Conservation (phyloP, 257 asterid genomes). For the Gynochthodes officinalis region DNA sequence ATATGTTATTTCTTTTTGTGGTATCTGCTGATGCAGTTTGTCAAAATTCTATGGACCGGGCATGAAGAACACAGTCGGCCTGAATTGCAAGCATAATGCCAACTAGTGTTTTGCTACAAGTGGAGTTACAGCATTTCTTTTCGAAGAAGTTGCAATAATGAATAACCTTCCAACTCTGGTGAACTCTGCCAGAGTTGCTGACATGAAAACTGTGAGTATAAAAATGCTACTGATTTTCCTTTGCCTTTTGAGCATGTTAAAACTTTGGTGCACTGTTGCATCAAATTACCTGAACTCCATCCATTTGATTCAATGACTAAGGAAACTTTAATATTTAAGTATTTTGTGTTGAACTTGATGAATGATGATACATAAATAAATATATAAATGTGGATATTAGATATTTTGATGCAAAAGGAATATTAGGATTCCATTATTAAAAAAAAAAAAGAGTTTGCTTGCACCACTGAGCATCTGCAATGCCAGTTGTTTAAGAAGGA, state of each 20-base stretch:
- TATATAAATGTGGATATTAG: neutral
- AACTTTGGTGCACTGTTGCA: neutral
- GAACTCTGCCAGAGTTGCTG: slow-evolving; percentile 3
- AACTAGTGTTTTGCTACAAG: slow-evolving; percentile 93
- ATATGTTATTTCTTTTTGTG: slow-evolving; percentile 30
- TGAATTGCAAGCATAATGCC: slow-evolving; percentile 80
- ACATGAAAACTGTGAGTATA: neutral
- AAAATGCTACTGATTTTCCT: neutral
- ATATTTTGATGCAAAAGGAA: neutral
- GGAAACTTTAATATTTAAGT: neutral
- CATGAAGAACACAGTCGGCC: slow-evolving; percentile 91
- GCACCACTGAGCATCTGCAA: neutral
- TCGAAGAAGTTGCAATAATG: slow-evolving; percentile 78
- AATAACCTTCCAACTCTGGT: slow-evolving; percentile 88
- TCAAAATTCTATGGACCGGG: slow-evolving; percentile 70
- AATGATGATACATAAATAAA: neutral
- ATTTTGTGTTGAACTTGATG: neutral
- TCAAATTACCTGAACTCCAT: neutral
- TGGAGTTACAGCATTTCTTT: slow-evolving; percentile 86
- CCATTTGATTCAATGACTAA: too few species aligned
- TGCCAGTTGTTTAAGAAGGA: neutral
- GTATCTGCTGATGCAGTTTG: slow-evolving; percentile 97
- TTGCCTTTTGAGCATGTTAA: neutral
- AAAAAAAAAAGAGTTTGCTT: neutral
- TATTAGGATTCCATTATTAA: neutral